Evolutionary conservation across 768 basidiomycete species (phyloP).

Genomic region (Trametes cingulata): DNA sequence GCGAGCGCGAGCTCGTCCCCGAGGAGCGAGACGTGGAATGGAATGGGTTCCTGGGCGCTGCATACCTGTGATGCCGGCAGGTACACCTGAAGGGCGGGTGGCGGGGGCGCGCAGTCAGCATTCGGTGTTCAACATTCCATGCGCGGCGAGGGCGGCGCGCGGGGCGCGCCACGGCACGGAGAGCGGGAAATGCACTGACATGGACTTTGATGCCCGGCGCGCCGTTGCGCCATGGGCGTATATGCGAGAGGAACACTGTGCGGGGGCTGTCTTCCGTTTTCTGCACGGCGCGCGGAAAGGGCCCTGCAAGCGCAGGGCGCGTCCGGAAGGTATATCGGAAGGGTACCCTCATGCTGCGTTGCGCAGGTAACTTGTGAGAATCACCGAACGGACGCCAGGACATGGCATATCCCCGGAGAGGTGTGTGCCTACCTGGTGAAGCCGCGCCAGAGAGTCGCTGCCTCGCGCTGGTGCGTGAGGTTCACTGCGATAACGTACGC

Average conservation of each 20-base stretch:
- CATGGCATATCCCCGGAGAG: no score
- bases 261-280: conserved; percentile 20
- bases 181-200: conserved; percentile 16
- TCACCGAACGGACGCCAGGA: no score
- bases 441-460: conserved; percentile 24
- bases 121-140: not conserved
- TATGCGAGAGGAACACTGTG: conserved; percentile 25
- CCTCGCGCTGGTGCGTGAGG: conserved; percentile 21
- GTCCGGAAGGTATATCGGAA: conserved; percentile 25
- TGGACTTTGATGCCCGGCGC: conserved; percentile 20
- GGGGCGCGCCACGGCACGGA: no score
- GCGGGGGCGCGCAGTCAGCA: not conserved
- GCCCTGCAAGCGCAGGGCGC: conserved; percentile 23
- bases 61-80: conserved; percentile 29
- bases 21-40: conserved; percentile 29
- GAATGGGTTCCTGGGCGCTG: conserved; percentile 28
- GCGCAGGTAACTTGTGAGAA: no score
- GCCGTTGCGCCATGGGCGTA: conserved; percentile 16
- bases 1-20: conserved; percentile 25
- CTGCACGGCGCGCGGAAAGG: conserved; percentile 19
- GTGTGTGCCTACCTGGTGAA: conserved; percentile 2
- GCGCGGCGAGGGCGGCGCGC: no score
- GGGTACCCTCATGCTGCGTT: conserved; percentile 26
- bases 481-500: conserved; percentile 26
- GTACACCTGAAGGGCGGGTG: conserved; percentile 22